A percentile compares a stretch with the other conserved stretches of the same genome.
phyloP scores from a whole-genome alignment of 371 early-diverging fungal genomes.

The Lichtheimia hyalospora region DNA sequence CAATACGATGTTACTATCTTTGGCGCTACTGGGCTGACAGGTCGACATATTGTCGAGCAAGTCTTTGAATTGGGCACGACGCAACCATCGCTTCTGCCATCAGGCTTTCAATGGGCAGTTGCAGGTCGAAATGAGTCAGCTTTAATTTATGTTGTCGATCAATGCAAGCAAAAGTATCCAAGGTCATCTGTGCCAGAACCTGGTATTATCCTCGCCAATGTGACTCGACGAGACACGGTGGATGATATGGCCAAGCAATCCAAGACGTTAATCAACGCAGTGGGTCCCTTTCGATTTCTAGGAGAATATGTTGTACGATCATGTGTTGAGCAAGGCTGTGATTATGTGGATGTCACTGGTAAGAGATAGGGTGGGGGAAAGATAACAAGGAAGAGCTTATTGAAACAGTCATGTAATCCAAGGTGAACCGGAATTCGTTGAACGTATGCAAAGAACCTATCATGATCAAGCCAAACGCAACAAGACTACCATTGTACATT shows the following conservation, averaged over 20 bases:
- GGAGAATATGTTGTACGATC: conserved; percentile 84
- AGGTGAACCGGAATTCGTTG: conserved; percentile 79
- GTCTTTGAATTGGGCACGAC: conserved; percentile 39
- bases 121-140: conserved; percentile 63
- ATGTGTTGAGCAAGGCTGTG: conserved; percentile 74
- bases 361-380: neutral
- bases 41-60: conserved; percentile 72
- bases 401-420: conserved; percentile 20
- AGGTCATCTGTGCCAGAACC: conserved; percentile 28
- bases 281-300: conserved; percentile 82
- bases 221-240: conserved; percentile 52
- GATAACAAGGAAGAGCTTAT: neutral
- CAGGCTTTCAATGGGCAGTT: conserved; percentile 59
- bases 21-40: conserved; percentile 90
- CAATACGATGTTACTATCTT: conserved; percentile 68
- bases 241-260: conserved; percentile 56
- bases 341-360: conserved; percentile 89
- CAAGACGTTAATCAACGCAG: conserved; percentile 76
- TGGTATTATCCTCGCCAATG: conserved; percentile 62
- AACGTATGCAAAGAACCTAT: conserved; percentile 70
- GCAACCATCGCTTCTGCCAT: conserved; percentile 16
- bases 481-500: conserved; percentile 72
- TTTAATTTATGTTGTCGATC: conserved; percentile 33
- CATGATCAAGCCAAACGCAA: conserved; percentile 69
- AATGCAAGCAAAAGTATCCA: conserved; percentile 18